Conservation (phyloP, 768 basidiomycete genomes). For the Xerocomellus intermedius region DNA sequence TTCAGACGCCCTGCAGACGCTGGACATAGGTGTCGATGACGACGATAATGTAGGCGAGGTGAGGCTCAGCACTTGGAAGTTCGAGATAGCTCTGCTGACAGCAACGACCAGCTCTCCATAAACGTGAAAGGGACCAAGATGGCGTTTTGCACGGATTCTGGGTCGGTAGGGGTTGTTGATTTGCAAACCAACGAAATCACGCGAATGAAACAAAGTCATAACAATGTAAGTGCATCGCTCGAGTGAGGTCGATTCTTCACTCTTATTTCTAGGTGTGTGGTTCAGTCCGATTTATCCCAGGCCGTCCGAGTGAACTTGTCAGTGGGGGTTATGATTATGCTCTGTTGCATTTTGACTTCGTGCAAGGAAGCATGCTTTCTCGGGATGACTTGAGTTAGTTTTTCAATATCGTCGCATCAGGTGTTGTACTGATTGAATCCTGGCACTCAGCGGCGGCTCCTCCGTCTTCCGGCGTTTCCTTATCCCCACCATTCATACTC, state of each 20-base stretch:
- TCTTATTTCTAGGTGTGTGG: conserved; percentile 58
- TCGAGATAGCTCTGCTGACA: conserved; percentile 26
- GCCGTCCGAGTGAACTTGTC: conserved; percentile 66
- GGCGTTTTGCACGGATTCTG: conserved; percentile 72
- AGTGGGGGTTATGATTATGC: conserved; percentile 76
- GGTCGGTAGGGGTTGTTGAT: conserved; percentile 65
- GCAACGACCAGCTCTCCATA: conserved; percentile 58
- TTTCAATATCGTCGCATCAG: neutral
- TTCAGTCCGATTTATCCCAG: conserved; percentile 67
- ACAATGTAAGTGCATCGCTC: conserved; percentile 48
- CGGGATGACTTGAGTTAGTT: conserved; percentile 55
- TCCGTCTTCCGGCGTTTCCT: conserved; percentile 47
- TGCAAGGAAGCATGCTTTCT: conserved; percentile 55
- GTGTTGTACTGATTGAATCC: neutral
- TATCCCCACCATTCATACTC: conserved; percentile 76
- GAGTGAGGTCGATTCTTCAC: neutral
- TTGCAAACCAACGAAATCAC: conserved; percentile 45
- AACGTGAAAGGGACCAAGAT: conserved; percentile 51
- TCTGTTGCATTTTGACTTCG: conserved; percentile 66
- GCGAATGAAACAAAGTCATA: conserved; percentile 62
- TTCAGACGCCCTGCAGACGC: conserved; percentile 45
- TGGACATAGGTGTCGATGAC: conserved; percentile 50
- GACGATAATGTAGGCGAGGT: conserved; percentile 73
- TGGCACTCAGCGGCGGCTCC: conserved; percentile 35
- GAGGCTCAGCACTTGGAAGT: conserved; percentile 3